phyloP scores from a whole-genome alignment of 2,329 filamentous ascomycete genomes.

The Tolypocladium inflatum region DNA sequence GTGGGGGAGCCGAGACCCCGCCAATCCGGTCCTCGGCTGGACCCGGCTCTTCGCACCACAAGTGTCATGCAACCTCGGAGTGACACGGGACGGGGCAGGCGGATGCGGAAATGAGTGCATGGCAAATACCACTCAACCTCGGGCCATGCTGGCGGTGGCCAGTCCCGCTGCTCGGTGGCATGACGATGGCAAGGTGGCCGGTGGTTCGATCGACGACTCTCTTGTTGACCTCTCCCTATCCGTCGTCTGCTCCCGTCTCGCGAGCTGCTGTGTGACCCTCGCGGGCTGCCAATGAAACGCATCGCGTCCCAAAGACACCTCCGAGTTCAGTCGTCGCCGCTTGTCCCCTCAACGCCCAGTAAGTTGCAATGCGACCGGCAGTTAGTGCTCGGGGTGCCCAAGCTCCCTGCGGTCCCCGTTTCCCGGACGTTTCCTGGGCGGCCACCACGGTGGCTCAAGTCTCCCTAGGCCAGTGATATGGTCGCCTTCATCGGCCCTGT shows the following conservation, averaged over 20 bases:
- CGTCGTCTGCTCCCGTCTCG: too few species aligned
- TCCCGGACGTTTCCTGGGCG: background rate
- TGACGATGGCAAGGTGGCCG: background rate
- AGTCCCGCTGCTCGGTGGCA: background rate
- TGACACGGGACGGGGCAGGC: background rate
- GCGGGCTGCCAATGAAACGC: background rate
- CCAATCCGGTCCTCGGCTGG: conserved; percentile 5
- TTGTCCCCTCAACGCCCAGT: background rate
- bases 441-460: background rate
- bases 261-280: too few species aligned
- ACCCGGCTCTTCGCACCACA: conserved; percentile 1
- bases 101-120: background rate
- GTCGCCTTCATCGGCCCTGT: background rate
- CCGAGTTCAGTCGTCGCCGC: background rate
- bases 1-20: background rate
- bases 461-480: background rate
- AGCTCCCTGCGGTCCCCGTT: background rate
- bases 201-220: background rate
- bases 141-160: background rate
- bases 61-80: background rate
- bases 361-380: background rate
- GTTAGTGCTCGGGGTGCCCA: background rate
- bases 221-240: too few species aligned
- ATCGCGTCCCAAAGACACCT: background rate
- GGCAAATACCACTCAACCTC: background rate